phyloP scores from a whole-genome alignment of 106 monocot species.

The Dioscorea dumetorum region DNA sequence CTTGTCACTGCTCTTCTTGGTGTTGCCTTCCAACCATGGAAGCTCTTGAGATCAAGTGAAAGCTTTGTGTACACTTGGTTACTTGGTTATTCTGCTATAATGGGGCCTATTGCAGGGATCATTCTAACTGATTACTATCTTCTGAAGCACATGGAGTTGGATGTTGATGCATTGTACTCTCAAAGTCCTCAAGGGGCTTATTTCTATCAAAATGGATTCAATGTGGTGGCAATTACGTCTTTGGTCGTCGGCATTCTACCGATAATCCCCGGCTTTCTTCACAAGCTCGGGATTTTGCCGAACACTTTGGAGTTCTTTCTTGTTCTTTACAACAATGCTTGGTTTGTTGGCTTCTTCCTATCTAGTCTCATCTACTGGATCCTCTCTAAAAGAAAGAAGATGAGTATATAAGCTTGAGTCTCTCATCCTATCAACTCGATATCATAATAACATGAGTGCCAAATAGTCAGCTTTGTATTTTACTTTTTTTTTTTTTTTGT shows the following conservation, averaged over 20 bases:
- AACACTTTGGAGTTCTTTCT: slow-evolving; percentile 23
- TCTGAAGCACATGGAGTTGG: slow-evolving; percentile 48
- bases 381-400: slow-evolving; percentile 1
- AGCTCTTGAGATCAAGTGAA: slow-evolving; percentile 73
- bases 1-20: slow-evolving; percentile 65
- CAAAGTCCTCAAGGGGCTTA: slow-evolving; percentile 23
- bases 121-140: slow-evolving; percentile 76
- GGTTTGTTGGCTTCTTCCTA: slow-evolving; percentile 80
- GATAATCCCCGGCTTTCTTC: slow-evolving; percentile 68
- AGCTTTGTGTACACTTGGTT: slow-evolving; percentile 94
- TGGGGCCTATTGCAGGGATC: slow-evolving; percentile 79
- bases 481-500: too few species aligned
- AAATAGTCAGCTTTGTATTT: too few species aligned
- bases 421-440: too few species aligned
- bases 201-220: slow-evolving; percentile 51
- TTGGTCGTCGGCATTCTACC: slow-evolving; percentile 60
- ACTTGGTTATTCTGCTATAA: slow-evolving; percentile 75
- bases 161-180: slow-evolving; percentile 57
- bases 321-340: slow-evolving; percentile 66
- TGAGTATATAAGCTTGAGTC: too few species aligned
- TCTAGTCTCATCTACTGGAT: slow-evolving; percentile 59
- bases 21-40: slow-evolving; percentile 77
- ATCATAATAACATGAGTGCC: too few species aligned
- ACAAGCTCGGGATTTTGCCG: slow-evolving; percentile 48
- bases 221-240: slow-evolving; percentile 48